Evolutionary conservation across 192 early-diverging fungal species (phyloP), one percentile per base, ranked within the genome.

Genomic region (Gamsiella multidivaricata): DNA sequence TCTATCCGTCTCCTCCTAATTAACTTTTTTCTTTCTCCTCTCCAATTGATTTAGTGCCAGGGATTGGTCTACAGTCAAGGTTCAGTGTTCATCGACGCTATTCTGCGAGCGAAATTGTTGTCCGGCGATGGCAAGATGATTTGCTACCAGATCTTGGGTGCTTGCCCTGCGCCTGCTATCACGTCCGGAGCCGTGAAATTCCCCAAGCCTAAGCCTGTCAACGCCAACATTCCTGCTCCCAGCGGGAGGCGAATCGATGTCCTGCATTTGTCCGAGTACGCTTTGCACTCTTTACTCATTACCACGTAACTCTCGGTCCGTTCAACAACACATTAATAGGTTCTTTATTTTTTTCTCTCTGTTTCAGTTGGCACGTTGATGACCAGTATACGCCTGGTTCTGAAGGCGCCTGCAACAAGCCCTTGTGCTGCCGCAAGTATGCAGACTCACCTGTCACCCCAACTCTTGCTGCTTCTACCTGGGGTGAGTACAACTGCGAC

Each of bases 401-500:
- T 6, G 83, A 87, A 37, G 82, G 68, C 3, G 67, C 57, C 3
- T 87, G 86, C 67, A 76, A 80, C 65, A 81, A 69, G 22, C 85
- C 85, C 4, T 49, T 83, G 45, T 87, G 86, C 65, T 87, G 86
- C 45, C 81, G 84, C 51, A 49, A 70, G 25, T 81, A 76, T 29
- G 81, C 56, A 25, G 33, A 85, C 62, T 47, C 80, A 26, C 28
- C 63, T 52, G 17, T 81, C 45, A 81, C 64, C 47, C 73, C 73
- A 26, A 71, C 26, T 14, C 74, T 62, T 22, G 54, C 69, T 23
- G 67, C 63, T 33, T 56, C 67, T 39, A 42, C 53, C 45, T 82
- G 74, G 81, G 85, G 85, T 50, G 82, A 82, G 36, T 86, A 84
- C 41, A 80, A 58, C 23, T 86, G 85, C 28, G 85, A 86, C 60